These are phyloP conservation scores for Circinella minor DNA, from an alignment of 371 early-diverging fungal genomes.

Conservation along the genomic window DNA sequence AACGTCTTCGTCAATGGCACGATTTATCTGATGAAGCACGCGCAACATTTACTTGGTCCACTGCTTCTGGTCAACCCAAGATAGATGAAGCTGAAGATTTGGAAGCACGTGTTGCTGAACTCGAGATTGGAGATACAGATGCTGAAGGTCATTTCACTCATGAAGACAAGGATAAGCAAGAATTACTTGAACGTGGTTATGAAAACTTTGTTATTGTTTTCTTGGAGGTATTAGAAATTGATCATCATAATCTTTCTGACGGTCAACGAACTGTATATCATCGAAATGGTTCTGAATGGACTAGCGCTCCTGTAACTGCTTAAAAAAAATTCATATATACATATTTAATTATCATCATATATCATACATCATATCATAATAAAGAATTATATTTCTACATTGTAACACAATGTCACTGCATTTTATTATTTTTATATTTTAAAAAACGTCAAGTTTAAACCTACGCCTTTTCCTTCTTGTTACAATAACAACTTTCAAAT, in stretches of 20 bases:
- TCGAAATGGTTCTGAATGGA: constrained; percentile 21
- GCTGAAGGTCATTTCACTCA: constrained; percentile 22
- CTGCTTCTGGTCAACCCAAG: constrained; percentile 23
- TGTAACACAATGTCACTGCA: no score
- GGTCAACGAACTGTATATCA: constrained; percentile 19
- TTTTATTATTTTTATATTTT: no score
- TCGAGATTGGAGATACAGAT: constrained; percentile 24
- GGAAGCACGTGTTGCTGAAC: constrained; percentile 2
- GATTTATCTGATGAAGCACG: constrained; percentile 29
- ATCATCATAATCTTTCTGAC: constrained; percentile 17
- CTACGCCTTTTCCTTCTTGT: no score
- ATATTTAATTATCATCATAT: no score
- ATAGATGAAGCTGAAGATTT: constrained; percentile 11
- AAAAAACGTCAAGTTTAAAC: no score
- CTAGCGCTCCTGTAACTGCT: not conserved
- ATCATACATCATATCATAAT: not conserved
- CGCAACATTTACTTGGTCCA: constrained; percentile 29
- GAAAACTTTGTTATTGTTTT: constrained; percentile 34
- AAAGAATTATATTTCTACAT: no score
- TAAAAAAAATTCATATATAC: not conserved
- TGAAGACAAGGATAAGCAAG: constrained; percentile 29
- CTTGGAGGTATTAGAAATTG: constrained; percentile 37
- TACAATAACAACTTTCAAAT: no score
- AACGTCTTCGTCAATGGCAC: constrained; percentile 32
- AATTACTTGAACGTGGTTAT: constrained; percentile 28